Evolutionary conservation across 2,329 filamentous ascomycete genomes (phyloP), one percentile per base, ranked within the genome.

Genomic region (Talaromyces sp.): DNA sequence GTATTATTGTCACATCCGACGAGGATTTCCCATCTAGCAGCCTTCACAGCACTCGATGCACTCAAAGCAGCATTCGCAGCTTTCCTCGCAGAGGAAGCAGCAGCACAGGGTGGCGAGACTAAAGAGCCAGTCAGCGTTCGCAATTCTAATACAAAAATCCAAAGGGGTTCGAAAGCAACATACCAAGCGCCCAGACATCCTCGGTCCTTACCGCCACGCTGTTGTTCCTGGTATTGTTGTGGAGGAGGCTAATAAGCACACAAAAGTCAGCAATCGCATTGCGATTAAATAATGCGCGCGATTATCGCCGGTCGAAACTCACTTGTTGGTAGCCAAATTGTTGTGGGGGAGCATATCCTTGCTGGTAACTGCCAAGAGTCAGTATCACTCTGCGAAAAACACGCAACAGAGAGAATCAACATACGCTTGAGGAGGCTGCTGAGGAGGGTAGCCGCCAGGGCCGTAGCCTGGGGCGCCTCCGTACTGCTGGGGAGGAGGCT

Each of bases 71-170:
- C 84, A 87, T 71, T 87, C 85, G 68, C 85, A 88, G 30, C 82
- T 79, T 73, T 87, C 85, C 69, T 87, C 85, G 68, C 83, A 86
- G 30, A 88, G 78, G 73, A 85, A 88, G 69, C 85, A 87, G 71
- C 85, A 88, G 76, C 85, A 87, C 42, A 88, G 72, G 36, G 77
- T 78, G 55, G 82, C 83, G 55, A 86, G 70, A 74, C 83, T 82
- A 22, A 27, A 54, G 42, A 57, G 19, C 53, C 7, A 22, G 25
- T 30, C 13, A 56, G 70, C 63, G 67, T 13, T 30, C 6, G 65
- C 55, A 7, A 32, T 33, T 28, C 42, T 44, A n/a, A 15, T 15
- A 32, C 15, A 30, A 17, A 13, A 27, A 42, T 36, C 33, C 2
- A 44, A 44, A 44, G n/a, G 27, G 8, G 25, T 32, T 30, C 51